Conservation (phyloP, 2,329 filamentous ascomycete species). For the Cercospora sesami region DNA sequence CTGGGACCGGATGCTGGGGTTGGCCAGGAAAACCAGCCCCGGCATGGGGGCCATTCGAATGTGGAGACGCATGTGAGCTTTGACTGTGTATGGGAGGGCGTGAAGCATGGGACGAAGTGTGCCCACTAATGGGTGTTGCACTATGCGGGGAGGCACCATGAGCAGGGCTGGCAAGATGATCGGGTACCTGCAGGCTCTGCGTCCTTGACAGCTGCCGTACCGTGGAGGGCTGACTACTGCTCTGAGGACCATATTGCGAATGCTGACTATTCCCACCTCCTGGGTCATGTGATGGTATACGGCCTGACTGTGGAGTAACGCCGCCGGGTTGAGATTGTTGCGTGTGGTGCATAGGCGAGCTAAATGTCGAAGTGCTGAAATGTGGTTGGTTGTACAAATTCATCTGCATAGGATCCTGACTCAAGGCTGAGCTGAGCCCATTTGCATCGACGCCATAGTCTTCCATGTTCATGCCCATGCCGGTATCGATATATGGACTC, state of each 20-base stretch:
- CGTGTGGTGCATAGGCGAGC: slow-evolving; percentile 42
- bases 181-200: slow-evolving; percentile 30
- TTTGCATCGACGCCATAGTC: slow-evolving; percentile 43
- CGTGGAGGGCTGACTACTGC: slow-evolving; percentile 19
- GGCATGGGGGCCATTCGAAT: neutral
- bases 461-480: slow-evolving; percentile 44
- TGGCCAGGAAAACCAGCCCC: slow-evolving; percentile 30
- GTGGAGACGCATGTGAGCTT: neutral
- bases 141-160: slow-evolving; percentile 25
- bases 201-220: slow-evolving; percentile 32
- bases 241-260: slow-evolving; percentile 32
- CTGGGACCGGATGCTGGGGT: slow-evolving; percentile 36
- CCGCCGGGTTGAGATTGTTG: slow-evolving; percentile 22
- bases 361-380: slow-evolving; percentile 43
- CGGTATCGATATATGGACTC: slow-evolving; percentile 44
- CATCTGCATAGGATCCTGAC: slow-evolving; percentile 33
- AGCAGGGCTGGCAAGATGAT: slow-evolving; percentile 29
- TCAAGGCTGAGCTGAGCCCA: slow-evolving; percentile 23
- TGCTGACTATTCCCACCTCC: slow-evolving; percentile 32
- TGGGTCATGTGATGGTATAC: slow-evolving; percentile 35
- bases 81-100: slow-evolving; percentile 5
- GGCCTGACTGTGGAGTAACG: slow-evolving; percentile 32
- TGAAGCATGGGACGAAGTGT: slow-evolving; percentile 8
- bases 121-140: slow-evolving; percentile 16
- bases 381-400: slow-evolving; percentile 44